phyloP scores from a whole-genome alignment of 768 basidiomycete genomes.

The Kwoniella newhampshirensis region DNA sequence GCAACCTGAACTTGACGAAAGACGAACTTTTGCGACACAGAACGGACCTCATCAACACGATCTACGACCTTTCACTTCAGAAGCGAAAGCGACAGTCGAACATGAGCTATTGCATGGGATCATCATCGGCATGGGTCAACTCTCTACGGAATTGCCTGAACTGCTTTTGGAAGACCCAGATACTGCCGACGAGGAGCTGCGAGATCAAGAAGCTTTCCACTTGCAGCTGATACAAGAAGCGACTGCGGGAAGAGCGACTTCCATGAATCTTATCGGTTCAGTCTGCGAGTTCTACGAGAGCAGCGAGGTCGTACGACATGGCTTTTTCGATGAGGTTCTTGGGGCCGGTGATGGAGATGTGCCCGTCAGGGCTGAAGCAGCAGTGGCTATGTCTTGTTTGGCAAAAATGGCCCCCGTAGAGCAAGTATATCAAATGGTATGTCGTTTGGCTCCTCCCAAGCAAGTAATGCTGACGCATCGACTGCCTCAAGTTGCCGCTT shows the following conservation, averaged over 20 bases:
- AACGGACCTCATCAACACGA: slow-evolving; percentile 51
- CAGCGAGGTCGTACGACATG: slow-evolving; percentile 36
- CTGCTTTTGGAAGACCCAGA: slow-evolving; percentile 24
- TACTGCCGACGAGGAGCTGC: slow-evolving; percentile 44
- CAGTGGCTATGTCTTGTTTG: slow-evolving; percentile 80
- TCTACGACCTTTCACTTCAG: slow-evolving; percentile 29
- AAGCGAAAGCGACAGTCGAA: slow-evolving; percentile 68
- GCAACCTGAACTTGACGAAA: slow-evolving; percentile 43
- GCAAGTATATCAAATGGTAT: slow-evolving; percentile 63
- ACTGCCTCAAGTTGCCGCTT: slow-evolving; percentile 66
- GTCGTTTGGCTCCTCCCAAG: slow-evolving; percentile 44
- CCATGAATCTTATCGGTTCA: slow-evolving; percentile 90
- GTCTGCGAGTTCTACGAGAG: slow-evolving; percentile 61
- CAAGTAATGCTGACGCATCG: too few relatives aligned
- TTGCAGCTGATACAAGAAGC: slow-evolving; percentile 64
- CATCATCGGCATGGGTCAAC: slow-evolving; percentile 81
- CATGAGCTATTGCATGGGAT: slow-evolving; percentile 80
- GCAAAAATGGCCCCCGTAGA: slow-evolving; percentile 83
- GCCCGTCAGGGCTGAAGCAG: slow-evolving; percentile 60
- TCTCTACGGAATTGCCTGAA: slow-evolving; percentile 58
- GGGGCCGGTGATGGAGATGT: slow-evolving; percentile 65
- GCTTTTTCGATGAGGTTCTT: slow-evolving; percentile 56
- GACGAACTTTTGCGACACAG: slow-evolving; percentile 42
- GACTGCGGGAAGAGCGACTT: slow-evolving; percentile 78
- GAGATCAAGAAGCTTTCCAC: slow-evolving; percentile 36